A percentile compares a stretch with the other conserved stretches of the same genome.
Evolutionary conservation across 345 rosid genomes (phyloP).

Genomic region (Aurinia saxatilis): DNA sequence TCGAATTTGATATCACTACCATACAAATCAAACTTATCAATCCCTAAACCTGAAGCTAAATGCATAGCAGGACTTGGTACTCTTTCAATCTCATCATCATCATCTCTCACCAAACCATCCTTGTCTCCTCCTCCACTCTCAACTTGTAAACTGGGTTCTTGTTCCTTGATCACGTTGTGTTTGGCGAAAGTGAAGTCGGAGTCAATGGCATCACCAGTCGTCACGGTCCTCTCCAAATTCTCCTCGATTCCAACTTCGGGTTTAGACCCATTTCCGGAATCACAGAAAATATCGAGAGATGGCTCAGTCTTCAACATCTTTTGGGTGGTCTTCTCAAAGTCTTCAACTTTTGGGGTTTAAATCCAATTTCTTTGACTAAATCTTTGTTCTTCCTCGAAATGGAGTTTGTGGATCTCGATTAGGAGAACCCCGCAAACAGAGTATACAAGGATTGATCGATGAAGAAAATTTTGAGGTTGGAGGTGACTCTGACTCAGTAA

Average conservation of each 20-base stretch:
- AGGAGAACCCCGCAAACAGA: conserved; percentile 8
- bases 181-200: conserved; percentile 50
- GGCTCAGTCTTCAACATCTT: conserved; percentile 50
- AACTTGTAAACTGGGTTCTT: too few species aligned
- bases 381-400: neutral
- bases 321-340: conserved; percentile 4
- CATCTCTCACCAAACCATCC: neutral
- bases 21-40: conserved; percentile 31
- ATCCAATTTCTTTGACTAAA: neutral
- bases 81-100: conserved; percentile 24
- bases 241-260: conserved; percentile 6
- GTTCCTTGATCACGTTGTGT: conserved; percentile 32
- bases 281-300: conserved; percentile 47
- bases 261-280: conserved; percentile 21
- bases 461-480: conserved; percentile 11
- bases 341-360: conserved; percentile 1
- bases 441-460: neutral
- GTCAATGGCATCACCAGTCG: conserved; percentile 37
- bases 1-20: conserved; percentile 27
- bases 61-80: conserved; percentile 57
- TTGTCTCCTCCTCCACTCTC: neutral
- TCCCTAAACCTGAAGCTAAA: conserved; percentile 66
- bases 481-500: neutral
- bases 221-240: conserved; percentile 36
- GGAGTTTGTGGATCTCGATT: conserved; percentile 14